These are phyloP conservation scores for Dinochytrium kinnereticum DNA, from an alignment of 371 early-diverging fungal species.

Conservation along the genomic window DNA sequence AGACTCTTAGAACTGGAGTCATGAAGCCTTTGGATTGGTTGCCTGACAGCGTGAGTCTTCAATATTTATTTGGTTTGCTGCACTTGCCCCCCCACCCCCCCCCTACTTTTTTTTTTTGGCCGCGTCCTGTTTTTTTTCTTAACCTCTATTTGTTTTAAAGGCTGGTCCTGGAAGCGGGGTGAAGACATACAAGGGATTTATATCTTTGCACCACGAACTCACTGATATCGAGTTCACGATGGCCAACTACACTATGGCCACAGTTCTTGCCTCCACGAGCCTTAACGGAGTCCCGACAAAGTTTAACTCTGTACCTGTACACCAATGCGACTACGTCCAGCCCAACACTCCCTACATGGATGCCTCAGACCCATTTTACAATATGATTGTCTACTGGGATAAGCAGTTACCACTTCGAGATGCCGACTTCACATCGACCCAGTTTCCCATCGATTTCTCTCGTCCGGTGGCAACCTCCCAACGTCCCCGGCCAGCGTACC, in stretches of 20 bases:
- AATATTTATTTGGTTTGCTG: no score
- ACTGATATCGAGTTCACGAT: constrained; percentile 16
- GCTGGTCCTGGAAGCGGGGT: constrained; percentile 13
- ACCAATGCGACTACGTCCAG: constrained; percentile 10
- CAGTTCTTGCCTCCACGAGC: neutral
- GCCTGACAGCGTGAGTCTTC: constrained; percentile 3
- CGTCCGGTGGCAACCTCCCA: constrained; percentile 2
- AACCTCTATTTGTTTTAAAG: constrained; percentile 21
- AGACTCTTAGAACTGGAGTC: neutral
- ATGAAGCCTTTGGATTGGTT: constrained; percentile 5
- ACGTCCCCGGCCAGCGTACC: neutral
- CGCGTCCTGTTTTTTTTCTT: constrained; percentile 10
- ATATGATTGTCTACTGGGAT: constrained; percentile 17
- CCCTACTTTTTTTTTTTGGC: neutral
- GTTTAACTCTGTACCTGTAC: neutral
- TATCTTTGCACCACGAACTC: constrained; percentile 42
- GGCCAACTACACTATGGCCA: constrained; percentile 1
- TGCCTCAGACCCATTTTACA: constrained; percentile 14
- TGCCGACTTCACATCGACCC: constrained; percentile 2
- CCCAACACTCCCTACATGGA: constrained; percentile 2
- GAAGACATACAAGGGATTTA: constrained; percentile 32
- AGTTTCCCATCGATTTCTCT: constrained; percentile 2
- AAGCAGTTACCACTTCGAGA: constrained; percentile 7
- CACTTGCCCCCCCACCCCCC: no score
- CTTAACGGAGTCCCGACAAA: neutral